These are phyloP conservation scores for Auxenochlorella protothecoides DNA, from an alignment of 139 green algal genomes.

Conservation along the genomic window DNA sequence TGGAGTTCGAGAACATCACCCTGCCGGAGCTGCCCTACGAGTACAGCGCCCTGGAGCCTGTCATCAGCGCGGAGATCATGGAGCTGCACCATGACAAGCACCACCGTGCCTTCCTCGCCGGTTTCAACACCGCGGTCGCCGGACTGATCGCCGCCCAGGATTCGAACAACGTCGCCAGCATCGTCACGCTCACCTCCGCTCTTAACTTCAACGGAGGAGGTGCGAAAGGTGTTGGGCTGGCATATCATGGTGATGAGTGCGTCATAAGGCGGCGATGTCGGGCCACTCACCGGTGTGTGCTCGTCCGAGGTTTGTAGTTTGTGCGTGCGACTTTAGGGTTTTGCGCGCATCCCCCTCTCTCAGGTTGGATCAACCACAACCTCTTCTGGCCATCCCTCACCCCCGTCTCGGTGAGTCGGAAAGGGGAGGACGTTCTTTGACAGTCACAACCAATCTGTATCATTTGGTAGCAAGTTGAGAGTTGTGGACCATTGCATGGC, in stretches of 20 bases:
- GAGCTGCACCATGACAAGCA: constrained; percentile 94
- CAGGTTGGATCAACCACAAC: no score
- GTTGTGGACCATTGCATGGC: no score
- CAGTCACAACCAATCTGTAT: background rate
- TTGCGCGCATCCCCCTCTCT: no score
- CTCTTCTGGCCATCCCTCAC: no score
- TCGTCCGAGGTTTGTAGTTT: no score
- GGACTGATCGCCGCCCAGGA: no score
- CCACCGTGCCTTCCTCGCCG: constrained; percentile 80
- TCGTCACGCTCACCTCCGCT: constrained; percentile 72
- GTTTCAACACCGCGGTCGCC: constrained; percentile 67
- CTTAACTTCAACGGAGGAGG: constrained; percentile 96
- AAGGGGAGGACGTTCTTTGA: no score
- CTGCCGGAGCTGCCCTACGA: constrained; percentile 90
- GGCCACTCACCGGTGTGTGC: no score
- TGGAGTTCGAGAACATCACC: constrained; percentile 7
- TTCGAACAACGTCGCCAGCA: background rate
- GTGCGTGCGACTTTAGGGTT: no score
- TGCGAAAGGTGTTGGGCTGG: constrained; percentile 4
- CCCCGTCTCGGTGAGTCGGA: no score
- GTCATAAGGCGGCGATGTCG: no score
- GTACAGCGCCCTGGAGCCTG: constrained; percentile 78
- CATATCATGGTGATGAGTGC: background rate
- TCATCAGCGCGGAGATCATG: constrained; percentile 93
- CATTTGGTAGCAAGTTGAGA: background rate